Conservation (phyloP, 768 basidiomycete species). For the Rhodotorula babjevae region DNA sequence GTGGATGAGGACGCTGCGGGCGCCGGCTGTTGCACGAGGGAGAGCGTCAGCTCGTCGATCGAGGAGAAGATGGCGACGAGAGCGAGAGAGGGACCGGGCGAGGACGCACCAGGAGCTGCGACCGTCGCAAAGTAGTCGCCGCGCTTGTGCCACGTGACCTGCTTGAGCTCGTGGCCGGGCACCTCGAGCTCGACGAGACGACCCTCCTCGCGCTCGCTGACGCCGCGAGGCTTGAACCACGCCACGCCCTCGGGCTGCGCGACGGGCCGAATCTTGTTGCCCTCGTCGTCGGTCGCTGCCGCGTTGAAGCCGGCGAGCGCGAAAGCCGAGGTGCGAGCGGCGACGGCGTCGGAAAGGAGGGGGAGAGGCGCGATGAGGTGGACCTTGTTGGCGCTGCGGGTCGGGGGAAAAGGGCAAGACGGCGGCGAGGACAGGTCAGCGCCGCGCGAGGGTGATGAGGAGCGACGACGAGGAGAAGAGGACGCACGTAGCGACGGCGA, state of each 20-base stretch:
- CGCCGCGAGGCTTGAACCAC: constrained; percentile 48
- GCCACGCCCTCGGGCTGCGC: constrained; percentile 46
- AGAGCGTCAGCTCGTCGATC: neutral
- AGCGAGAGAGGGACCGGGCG: neutral
- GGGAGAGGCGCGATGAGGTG: constrained; percentile 77
- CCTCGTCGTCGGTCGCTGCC: constrained; percentile 48
- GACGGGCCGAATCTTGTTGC: constrained; percentile 21
- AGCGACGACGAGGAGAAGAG: neutral
- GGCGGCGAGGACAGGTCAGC: neutral
- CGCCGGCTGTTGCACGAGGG: constrained; percentile 51
- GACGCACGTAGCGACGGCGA: constrained; percentile 40
- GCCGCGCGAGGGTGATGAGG: neutral
- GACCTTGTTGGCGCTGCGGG: constrained; percentile 67
- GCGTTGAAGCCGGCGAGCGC: constrained; percentile 62
- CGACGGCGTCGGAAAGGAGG: constrained; percentile 58
- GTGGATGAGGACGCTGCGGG: constrained; percentile 90
- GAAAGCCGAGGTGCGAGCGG: constrained; percentile 59
- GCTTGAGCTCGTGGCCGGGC: constrained; percentile 56
- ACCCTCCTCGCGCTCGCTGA: constrained; percentile 47
- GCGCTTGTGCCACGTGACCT: constrained; percentile 84
- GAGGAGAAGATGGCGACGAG: too few relatives aligned
- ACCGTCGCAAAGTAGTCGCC: constrained; percentile 96
- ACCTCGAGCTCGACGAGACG: constrained; percentile 50
- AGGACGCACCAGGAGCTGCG: constrained; percentile 55
- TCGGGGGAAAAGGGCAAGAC: too few relatives aligned